These are phyloP conservation scores for Penicillium ochrochloron DNA, from an alignment of 495 filamentous ascomycete species.

Conservation along the genomic window DNA sequence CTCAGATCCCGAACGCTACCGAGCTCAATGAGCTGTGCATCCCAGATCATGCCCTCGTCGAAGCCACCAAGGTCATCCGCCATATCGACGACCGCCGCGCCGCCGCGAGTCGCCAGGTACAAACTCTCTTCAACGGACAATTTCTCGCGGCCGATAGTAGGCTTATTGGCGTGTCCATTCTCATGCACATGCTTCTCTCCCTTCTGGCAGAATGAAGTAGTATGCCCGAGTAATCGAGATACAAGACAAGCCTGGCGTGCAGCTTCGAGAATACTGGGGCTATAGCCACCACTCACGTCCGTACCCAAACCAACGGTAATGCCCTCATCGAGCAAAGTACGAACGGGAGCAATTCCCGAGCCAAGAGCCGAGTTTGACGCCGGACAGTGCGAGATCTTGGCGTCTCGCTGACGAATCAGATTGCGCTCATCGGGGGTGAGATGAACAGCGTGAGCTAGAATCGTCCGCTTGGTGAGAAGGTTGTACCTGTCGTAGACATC, in stretches of 20 bases:
- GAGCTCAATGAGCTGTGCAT: slow-evolving; percentile 79
- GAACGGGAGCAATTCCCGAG: slow-evolving; percentile 72
- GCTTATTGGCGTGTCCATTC: slow-evolving; percentile 14
- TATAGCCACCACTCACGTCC: slow-evolving; percentile 87
- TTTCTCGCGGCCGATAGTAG: slow-evolving; percentile 48
- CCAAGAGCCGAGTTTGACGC: slow-evolving; percentile 80
- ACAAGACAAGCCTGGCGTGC: slow-evolving; percentile 78
- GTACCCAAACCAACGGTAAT: slow-evolving; percentile 85
- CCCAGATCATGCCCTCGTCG: slow-evolving; percentile 86
- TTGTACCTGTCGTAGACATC: slow-evolving; percentile 75
- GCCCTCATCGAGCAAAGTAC: slow-evolving; percentile 72
- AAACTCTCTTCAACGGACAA: slow-evolving; percentile 84
- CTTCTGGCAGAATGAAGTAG: neutral
- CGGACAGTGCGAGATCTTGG: slow-evolving; percentile 84
- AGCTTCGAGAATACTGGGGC: slow-evolving; percentile 75
- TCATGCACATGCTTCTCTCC: neutral
- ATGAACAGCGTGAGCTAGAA: slow-evolving; percentile 88
- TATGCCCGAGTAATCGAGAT: slow-evolving; percentile 53
- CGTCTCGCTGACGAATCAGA: slow-evolving; percentile 61
- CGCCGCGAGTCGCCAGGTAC: slow-evolving; percentile 81
- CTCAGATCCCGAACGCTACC: slow-evolving; percentile 36
- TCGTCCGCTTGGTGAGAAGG: slow-evolving; percentile 71
- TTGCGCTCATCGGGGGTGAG: slow-evolving; percentile 64
- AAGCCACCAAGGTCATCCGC: slow-evolving; percentile 72
- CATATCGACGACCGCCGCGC: slow-evolving; percentile 76